These are phyloP conservation scores for Fusarium paranaense DNA, from an alignment of 2,329 filamentous ascomycete genomes.

Conservation along the genomic window DNA sequence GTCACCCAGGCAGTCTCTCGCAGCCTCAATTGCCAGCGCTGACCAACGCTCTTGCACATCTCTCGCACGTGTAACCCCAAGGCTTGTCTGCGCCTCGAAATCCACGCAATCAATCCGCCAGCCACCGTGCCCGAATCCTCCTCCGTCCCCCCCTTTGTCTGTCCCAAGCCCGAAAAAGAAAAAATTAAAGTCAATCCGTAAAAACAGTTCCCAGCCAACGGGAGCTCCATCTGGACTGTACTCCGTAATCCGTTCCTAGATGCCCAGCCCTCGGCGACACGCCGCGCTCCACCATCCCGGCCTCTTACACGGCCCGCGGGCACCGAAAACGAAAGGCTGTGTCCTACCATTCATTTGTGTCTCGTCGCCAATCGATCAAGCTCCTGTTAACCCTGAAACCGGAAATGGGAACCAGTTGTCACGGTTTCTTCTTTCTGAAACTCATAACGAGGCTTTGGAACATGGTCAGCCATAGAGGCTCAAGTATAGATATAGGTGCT, in stretches of 20 bases:
- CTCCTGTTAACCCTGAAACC: background rate
- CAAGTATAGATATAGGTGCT: background rate
- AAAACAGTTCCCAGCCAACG: background rate
- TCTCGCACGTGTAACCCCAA: conserved; percentile 17
- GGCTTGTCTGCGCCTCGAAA: conserved; percentile 30
- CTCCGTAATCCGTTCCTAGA: background rate
- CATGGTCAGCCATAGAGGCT: background rate
- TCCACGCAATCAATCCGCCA: conserved; percentile 26
- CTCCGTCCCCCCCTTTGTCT: background rate
- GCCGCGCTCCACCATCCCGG: background rate
- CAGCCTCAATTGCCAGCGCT: conserved; percentile 6
- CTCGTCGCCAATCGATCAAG: conserved; percentile 1
- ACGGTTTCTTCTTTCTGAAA: background rate
- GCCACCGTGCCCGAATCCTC: background rate
- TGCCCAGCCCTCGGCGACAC: background rate
- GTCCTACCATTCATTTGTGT: background rate
- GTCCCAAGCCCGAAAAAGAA: background rate
- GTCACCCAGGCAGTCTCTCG: background rate
- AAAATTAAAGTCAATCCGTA: background rate
- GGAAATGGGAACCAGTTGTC: background rate
- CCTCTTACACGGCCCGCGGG: background rate
- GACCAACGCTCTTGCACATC: conserved; percentile 13
- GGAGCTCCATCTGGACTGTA: background rate
- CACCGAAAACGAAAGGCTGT: background rate
- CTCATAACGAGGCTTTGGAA: background rate